Evolutionary conservation across 106 monocot genomes (phyloP), one percentile per base, ranked within the genome.

Genomic region (Dioscorea zingiberensis): DNA sequence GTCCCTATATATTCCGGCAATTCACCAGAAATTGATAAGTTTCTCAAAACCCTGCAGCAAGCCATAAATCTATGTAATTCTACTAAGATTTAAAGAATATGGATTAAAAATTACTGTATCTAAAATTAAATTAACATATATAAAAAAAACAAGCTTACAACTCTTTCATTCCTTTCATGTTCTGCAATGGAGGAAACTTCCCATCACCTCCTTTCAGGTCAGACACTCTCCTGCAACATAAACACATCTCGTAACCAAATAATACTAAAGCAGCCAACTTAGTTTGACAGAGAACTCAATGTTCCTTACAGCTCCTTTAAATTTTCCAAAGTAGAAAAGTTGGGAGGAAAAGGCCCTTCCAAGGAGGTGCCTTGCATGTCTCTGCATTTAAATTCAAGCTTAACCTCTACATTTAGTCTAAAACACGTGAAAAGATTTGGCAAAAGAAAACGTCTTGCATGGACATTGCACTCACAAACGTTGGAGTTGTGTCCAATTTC

Each of bases 331-430:
- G 57, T 46, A 15, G 76, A 69, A 46, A 83, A 74, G 54, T 2
- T 69, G 8, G 67, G 28, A 68, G 87, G 87, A 64, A 87, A 77
- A 2, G 87, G 77, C 0, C 87, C 87, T 28, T 80, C 79, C 66
- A 83, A 68, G 13, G 57, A 71, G 13, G 87, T 86, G 29, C 86
- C 86, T 71, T 86, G 86, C 72, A 86, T 73, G 29, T 82, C 65
- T n/a, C 86, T 86, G 25, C 22, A 38, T 38, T 38, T 6, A 38
- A 10, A 38, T 38, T 38, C 38, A 38, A 38, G 38, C 38, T 38
- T 38, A 38, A 38, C 10, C 4, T 8, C 38, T 38, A 2, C 4
- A 10, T 38, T 38, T 10, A 38, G 6, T 38, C 38, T 38, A 51
- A 4, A 51, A 51, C 0, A 51, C 15, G 2, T 51, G 18, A 19